phyloP scores from a whole-genome alignment of 1,284 basidiomycete genomes.

The Tylopilus orsonianus region DNA sequence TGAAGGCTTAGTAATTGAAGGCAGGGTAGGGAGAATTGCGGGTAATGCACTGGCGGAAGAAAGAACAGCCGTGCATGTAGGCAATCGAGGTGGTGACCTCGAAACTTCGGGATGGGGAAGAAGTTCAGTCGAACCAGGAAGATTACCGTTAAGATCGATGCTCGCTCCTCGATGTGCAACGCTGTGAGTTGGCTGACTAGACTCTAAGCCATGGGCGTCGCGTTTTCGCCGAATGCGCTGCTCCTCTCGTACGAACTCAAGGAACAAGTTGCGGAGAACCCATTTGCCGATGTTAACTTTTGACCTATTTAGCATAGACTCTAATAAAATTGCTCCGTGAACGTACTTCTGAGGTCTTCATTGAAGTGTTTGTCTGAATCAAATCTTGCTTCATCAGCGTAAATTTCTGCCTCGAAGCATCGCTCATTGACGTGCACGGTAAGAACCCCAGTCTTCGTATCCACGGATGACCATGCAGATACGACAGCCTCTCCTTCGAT shows the following conservation, averaged over 20 bases:
- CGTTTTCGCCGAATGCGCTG: conserved; percentile 45
- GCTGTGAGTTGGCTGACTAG: conserved; percentile 16
- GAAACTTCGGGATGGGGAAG: conserved; percentile 34
- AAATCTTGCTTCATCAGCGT: conserved; percentile 86
- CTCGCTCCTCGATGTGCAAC: conserved; percentile 29
- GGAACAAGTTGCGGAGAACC: conserved; percentile 74
- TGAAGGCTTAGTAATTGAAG: conserved; percentile 44
- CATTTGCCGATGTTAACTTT: conserved; percentile 81
- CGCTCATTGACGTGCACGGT: conserved; percentile 85
- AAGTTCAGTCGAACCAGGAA: conserved; percentile 26
- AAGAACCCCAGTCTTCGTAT: conserved; percentile 88
- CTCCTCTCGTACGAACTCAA: conserved; percentile 68
- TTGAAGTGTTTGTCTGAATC: conserved; percentile 53
- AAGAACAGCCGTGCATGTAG: conserved; percentile 23
- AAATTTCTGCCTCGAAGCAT: conserved; percentile 94
- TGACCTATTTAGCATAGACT: conserved; percentile 12
- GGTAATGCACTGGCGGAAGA: conserved; percentile 42
- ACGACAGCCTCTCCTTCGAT: conserved; percentile 93
- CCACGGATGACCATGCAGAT: conserved; percentile 83
- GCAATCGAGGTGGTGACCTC: conserved; percentile 13
- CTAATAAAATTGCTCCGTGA: conserved; percentile 11
- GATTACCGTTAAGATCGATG: conserved; percentile 31
- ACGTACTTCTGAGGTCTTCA: conserved; percentile 82
- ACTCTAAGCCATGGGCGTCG: conserved; percentile 26
- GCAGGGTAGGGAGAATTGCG: conserved; percentile 54